phyloP scores from a whole-genome alignment of 225 moss, liverwort and hornwort species.

The Marchantia polymorpha region DNA sequence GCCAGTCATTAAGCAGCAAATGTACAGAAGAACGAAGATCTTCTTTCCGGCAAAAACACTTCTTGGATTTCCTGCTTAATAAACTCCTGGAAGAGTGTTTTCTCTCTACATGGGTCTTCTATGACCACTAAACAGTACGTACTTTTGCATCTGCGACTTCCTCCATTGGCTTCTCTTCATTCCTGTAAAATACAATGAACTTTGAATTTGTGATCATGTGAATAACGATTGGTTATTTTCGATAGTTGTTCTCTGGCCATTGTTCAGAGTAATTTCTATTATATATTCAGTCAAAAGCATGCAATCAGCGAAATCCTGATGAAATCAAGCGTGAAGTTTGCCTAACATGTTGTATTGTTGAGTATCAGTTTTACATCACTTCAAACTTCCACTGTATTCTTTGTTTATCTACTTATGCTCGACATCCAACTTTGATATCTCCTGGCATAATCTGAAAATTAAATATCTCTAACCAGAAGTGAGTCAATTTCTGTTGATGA shows the following conservation, averaged over 20 bases:
- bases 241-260: neutral
- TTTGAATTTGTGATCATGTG: neutral
- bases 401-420: no score
- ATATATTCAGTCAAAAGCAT: no score
- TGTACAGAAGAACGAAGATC: conserved; percentile 75
- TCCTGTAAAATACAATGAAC: neutral
- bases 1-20: conserved; percentile 75
- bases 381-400: no score
- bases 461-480: no score
- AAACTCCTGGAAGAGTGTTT: neutral
- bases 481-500: no score
- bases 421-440: no score
- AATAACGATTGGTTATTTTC: neutral
- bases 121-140: neutral
- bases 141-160: neutral
- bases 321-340: no score
- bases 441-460: no score
- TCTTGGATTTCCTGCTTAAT: conserved; percentile 40
- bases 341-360: no score
- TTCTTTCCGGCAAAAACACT: conserved; percentile 78
- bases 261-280: no score
- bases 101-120: neutral
- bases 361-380: no score
- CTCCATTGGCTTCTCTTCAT: conserved; percentile 1
- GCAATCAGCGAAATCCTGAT: no score